Percentiles rank a stretch among this genome's conserved stretches.
Evolutionary conservation across 805 yeast genomes (phyloP).

Genomic region (Yarrowia sp.): DNA sequence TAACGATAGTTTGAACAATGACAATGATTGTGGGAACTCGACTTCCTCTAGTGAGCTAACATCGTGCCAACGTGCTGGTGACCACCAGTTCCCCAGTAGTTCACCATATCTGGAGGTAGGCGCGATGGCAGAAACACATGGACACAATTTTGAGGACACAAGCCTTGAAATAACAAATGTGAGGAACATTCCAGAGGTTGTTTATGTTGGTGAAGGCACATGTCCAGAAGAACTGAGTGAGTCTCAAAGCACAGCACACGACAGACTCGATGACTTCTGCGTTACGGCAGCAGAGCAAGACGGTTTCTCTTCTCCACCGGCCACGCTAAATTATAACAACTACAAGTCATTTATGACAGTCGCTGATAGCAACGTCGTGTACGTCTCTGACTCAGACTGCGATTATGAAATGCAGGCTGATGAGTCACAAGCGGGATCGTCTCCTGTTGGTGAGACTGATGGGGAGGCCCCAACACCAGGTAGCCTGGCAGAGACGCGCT

Average conservation of each 20-base stretch:
- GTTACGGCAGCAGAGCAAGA: background rate
- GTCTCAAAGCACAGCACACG: too few species aligned
- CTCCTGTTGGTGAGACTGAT: too few species aligned
- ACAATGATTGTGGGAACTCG: too few species aligned
- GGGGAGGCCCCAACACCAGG: too few species aligned
- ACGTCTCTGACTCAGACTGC: slow-evolving; percentile 15
- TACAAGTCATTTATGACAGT: slow-evolving; percentile 10
- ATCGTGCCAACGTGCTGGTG: too few species aligned
- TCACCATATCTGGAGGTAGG: too few species aligned
- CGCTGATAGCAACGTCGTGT: background rate
- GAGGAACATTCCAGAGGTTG: background rate
- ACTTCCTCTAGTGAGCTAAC: too few species aligned
- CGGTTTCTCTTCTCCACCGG: background rate
- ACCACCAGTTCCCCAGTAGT: too few species aligned
- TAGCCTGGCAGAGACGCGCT: too few species aligned
- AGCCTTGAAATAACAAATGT: slow-evolving; percentile 20
- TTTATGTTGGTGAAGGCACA: background rate
- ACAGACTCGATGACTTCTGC: too few species aligned
- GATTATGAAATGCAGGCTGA: background rate
- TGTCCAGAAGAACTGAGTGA: background rate
- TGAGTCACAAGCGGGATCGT: too few species aligned
- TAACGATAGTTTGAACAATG: too few species aligned
- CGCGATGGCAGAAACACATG: background rate
- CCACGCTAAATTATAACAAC: slow-evolving; percentile 23
- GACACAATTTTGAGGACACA: background rate